Base-by-base conservation (phyloP, 495 filamentous ascomycete genomes). In the Trichodelitschia bisporula region DNA sequence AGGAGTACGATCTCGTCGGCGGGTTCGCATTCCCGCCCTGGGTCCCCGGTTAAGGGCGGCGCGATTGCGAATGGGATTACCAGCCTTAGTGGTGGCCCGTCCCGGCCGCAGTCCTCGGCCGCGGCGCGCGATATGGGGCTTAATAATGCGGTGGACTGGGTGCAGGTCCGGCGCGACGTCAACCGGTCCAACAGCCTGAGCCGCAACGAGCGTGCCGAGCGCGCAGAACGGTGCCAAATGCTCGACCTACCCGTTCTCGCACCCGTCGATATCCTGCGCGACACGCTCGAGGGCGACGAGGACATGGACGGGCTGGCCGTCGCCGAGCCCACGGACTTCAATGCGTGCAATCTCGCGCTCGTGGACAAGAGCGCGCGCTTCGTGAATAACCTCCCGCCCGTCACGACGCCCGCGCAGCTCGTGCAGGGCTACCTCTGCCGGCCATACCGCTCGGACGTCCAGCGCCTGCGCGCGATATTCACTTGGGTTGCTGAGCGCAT, bases 311-410 rank as follows among this genome's bases (percentile, higher is more conserved):
- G 82, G 2, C 57, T 72, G 37, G 72, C 80, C 1, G 69, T 95
- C 14, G 59, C 56, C n/a, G 69, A 91, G 29, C 74, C 82, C 2
- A 75, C 67, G 3, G 73, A 95, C 44, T 97, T 83, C 48, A 61
- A 63, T 28, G 55, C 57, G 0, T 66, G 73, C 17, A 99, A 89
- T 46, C 56, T 91, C 6, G 63, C 54, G 24, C 61, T 91, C 19
- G 86, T 99, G 0, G 86, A 99, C 55, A 95, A 95, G 49, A 89
- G 78, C 48, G 75, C 86, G 0, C 72, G 86, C 4, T 99, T 93
- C 46, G 58, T 95, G 29, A 75, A 65, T 41, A 83, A 64, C 42
- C 55, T 95, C n/a, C 86, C 89, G n/a, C 68, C 78, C 2, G 75
- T 73, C 54, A 84, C 72, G 1, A 93, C 76, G 20, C 65, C 86